Percentiles rank a stretch among this genome's conserved stretches.
Conservation (phyloP, 1,139 yeast genomes). For the Geotrichum phurueaensis region DNA sequence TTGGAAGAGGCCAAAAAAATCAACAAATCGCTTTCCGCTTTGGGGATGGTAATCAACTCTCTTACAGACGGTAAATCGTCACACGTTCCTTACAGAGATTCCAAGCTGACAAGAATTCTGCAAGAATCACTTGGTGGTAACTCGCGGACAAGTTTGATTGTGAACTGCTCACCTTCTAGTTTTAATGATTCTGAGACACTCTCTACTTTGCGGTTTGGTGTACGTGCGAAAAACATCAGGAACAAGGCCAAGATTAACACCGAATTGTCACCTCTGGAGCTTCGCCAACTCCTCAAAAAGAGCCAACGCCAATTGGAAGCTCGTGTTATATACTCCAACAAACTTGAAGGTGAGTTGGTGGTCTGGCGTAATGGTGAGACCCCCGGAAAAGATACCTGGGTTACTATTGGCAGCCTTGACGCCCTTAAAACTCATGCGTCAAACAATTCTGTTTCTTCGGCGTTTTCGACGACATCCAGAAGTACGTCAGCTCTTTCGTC, state of each 20-base stretch:
- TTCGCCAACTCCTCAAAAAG: slow-evolving; percentile 46
- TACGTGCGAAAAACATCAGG: slow-evolving; percentile 66
- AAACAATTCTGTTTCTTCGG: background rate
- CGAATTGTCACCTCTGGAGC: slow-evolving; percentile 55
- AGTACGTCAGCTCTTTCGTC: slow-evolving; percentile 12
- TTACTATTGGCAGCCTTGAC: slow-evolving; percentile 7
- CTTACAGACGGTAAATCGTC: slow-evolving; percentile 58
- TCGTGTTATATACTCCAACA: slow-evolving; percentile 41
- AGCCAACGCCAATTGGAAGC: slow-evolving; percentile 47
- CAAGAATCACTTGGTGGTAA: slow-evolving; percentile 88
- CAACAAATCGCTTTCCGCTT: slow-evolving; percentile 66
- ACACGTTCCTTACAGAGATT: slow-evolving; percentile 76
- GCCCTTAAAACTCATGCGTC: background rate
- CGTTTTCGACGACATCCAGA: slow-evolving; percentile 3
- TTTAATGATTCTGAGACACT: slow-evolving; percentile 62
- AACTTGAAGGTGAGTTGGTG: slow-evolving; percentile 48
- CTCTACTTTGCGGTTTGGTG: slow-evolving; percentile 74
- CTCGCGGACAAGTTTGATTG: slow-evolving; percentile 69
- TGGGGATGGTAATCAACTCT: slow-evolving; percentile 77
- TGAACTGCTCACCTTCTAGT: slow-evolving; percentile 69
- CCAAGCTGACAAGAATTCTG: slow-evolving; percentile 72
- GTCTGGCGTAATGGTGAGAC: slow-evolving; percentile 46
- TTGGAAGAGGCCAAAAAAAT: slow-evolving; percentile 81
- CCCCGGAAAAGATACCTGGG: slow-evolving; percentile 37
- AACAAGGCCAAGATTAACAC: slow-evolving; percentile 65